A percentile compares a stretch with the other conserved stretches of the same genome.
phyloP scores from a whole-genome alignment of 2,329 filamentous ascomycete species.

The Dactylellina haptotyla region DNA sequence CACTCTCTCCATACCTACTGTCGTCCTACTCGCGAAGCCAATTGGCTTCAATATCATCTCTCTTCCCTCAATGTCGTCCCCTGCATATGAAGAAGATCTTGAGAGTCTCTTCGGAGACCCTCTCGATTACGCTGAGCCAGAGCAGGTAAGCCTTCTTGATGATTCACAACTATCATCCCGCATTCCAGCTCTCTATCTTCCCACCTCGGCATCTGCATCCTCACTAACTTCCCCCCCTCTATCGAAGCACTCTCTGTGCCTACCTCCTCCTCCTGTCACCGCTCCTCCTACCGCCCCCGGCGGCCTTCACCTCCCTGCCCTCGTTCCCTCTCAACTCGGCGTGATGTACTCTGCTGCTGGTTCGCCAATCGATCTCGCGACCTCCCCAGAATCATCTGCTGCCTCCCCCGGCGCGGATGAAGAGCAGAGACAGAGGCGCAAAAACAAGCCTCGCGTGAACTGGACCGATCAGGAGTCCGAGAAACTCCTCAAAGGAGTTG shows the following conservation, averaged over 20 bases:
- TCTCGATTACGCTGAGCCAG: too few species aligned
- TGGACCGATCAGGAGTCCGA: slow-evolving; percentile 34
- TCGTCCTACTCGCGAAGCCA: neutral
- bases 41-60: neutral
- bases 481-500: slow-evolving; percentile 33
- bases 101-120: too few species aligned
- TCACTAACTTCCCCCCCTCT: neutral
- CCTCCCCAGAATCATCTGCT: slow-evolving; percentile 25
- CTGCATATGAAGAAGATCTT: too few species aligned
- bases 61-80: neutral
- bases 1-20: neutral
- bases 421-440: slow-evolving; percentile 21
- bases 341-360: neutral
- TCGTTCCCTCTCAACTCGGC: neutral
- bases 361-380: neutral
- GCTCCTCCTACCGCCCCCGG: neutral
- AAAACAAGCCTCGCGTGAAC: slow-evolving; percentile 44
- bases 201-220: too few species aligned
- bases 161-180: too few species aligned
- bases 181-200: too few species aligned
- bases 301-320: neutral
- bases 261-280: too few species aligned
- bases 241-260: too few species aligned
- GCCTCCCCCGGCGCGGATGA: slow-evolving; percentile 4
- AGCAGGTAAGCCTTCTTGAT: too few species aligned